Conservation (phyloP, 2,329 filamentous ascomycete genomes). For the Cytospora leucostoma region DNA sequence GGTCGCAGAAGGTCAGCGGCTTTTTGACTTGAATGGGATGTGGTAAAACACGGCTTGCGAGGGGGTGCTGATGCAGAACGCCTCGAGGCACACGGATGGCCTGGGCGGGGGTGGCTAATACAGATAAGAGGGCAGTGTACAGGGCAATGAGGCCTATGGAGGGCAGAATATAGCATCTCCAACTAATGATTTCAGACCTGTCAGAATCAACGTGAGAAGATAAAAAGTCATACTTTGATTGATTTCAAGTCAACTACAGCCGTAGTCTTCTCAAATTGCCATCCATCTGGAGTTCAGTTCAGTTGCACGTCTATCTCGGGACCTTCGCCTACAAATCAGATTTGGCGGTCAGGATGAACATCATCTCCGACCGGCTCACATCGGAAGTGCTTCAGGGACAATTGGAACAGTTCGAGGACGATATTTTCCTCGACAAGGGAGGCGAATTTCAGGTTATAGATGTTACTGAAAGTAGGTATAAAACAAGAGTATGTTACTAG, state of each 20-base stretch:
- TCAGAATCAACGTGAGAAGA: neutral
- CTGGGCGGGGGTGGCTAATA: neutral
- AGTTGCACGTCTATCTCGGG: neutral
- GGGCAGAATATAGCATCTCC: neutral
- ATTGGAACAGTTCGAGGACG: slow-evolving; percentile 2
- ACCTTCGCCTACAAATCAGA: neutral
- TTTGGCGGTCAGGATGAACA: neutral
- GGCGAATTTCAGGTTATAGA: slow-evolving; percentile 17
- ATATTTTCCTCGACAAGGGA: slow-evolving; percentile 11
- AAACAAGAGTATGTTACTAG: neutral
- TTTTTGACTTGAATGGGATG: neutral
- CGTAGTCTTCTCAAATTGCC: too few relatives aligned
- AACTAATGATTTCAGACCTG: neutral
- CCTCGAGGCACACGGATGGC: neutral
- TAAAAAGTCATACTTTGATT: too few relatives aligned
- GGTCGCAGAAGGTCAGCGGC: slow-evolving; percentile 1
- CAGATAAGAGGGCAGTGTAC: neutral
- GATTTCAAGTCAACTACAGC: too few relatives aligned
- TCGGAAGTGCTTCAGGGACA: slow-evolving; percentile 9
- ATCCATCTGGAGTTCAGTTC: too few relatives aligned
- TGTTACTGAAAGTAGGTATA: slow-evolving; percentile 8
- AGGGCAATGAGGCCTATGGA: too few relatives aligned
- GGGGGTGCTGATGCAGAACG: neutral
- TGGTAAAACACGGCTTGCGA: neutral
- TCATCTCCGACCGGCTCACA: neutral